These are phyloP conservation scores for Boletus reticulatus DNA, from an alignment of 768 basidiomycete species.

Conservation along the genomic window DNA sequence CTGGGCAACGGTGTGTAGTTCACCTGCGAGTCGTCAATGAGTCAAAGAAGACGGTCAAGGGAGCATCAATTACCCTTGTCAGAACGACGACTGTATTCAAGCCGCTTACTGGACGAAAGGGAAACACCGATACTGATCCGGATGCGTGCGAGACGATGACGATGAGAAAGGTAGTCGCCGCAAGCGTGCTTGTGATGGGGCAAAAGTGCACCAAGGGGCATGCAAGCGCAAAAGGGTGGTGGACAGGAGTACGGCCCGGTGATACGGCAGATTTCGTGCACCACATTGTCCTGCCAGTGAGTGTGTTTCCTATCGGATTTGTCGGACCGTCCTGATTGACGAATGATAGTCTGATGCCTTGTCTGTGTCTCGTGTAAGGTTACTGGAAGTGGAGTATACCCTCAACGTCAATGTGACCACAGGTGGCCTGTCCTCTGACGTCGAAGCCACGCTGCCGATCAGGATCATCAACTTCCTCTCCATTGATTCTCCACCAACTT, in stretches of 20 bases:
- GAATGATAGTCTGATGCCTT: conserved; percentile 59
- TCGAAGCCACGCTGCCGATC: conserved; percentile 71
- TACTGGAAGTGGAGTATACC: conserved; percentile 76
- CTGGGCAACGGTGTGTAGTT: conserved; percentile 76
- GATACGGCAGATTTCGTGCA: conserved; percentile 64
- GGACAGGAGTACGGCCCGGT: conserved; percentile 73
- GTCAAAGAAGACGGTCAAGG: conserved; percentile 65
- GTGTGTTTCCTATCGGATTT: conserved; percentile 25
- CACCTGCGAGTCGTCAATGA: conserved; percentile 65
- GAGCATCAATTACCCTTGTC: conserved; percentile 57
- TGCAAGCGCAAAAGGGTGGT: conserved; percentile 86
- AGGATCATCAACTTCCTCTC: conserved; percentile 82
- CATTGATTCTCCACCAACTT: conserved; percentile 71
- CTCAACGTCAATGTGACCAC: conserved; percentile 63
- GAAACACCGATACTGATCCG: conserved; percentile 38
- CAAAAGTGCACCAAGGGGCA: conserved; percentile 61
- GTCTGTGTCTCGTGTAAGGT: conserved; percentile 61
- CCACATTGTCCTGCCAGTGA: conserved; percentile 71
- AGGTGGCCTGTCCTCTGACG: conserved; percentile 57
- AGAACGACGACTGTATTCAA: conserved; percentile 68
- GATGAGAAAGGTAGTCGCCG: conserved; percentile 60
- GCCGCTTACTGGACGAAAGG: conserved; percentile 36
- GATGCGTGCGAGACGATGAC: conserved; percentile 66
- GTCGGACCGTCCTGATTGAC: conserved; percentile 1
- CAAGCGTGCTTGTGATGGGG: conserved; percentile 63